A percentile compares a stretch with the other conserved stretches of the same genome.
These are phyloP conservation scores for Clohesyomyces aquaticus DNA, from an alignment of 495 filamentous ascomycete species.

Conservation along the genomic window DNA sequence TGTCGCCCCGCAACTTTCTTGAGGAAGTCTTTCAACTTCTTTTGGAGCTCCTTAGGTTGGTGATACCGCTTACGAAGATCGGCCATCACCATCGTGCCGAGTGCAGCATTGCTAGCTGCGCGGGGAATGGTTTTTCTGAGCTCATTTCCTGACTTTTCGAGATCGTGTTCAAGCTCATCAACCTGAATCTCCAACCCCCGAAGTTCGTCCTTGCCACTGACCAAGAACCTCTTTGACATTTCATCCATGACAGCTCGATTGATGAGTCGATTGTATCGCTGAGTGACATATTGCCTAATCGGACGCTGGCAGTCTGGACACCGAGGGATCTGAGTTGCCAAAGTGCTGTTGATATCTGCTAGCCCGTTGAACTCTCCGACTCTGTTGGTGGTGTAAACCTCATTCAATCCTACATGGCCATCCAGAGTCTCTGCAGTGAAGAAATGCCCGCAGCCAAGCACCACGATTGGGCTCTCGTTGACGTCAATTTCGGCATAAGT, in stretches of 20 bases:
- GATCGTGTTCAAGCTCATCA: background rate
- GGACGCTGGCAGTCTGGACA: conserved; percentile 68
- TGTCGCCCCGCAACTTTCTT: conserved; percentile 9
- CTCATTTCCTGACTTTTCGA: background rate
- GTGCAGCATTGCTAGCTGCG: too few species aligned
- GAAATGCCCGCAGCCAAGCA: conserved; percentile 69
- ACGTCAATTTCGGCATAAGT: conserved; percentile 62
- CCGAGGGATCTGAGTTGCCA: conserved; percentile 59
- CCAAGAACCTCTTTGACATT: conserved; percentile 67
- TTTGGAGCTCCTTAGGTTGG: background rate
- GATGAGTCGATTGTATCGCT: conserved; percentile 69
- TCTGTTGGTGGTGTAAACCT: conserved; percentile 58
- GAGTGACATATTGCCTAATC: conserved; percentile 56
- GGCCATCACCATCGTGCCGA: background rate
- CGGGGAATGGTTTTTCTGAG: background rate
- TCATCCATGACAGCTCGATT: conserved; percentile 67
- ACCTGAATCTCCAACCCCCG: background rate
- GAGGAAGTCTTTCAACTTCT: background rate
- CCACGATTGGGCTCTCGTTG: conserved; percentile 61
- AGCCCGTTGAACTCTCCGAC: conserved; percentile 53
- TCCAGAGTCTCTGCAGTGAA: conserved; percentile 67
- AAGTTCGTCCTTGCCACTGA: conserved; percentile 51
- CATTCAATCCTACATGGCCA: conserved; percentile 61
- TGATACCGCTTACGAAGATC: conserved; percentile 3
- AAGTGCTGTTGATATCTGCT: conserved; percentile 52